These are phyloP conservation scores for Sambucus nigra DNA, from an alignment of 129 eudicot genomes.

Conservation along the genomic window DNA sequence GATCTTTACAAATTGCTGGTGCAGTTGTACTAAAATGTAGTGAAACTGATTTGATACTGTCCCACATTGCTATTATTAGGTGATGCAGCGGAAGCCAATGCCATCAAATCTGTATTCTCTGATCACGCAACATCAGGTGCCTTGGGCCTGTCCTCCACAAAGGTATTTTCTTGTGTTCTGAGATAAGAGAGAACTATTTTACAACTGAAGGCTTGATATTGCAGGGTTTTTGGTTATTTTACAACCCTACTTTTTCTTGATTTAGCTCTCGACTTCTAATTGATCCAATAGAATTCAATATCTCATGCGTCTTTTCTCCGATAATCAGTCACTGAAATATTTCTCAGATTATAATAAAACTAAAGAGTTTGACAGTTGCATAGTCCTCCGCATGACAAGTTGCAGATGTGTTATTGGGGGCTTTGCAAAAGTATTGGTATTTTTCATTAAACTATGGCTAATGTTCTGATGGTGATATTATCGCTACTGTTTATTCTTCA, in stretches of 20 bases:
- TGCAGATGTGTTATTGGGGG: too few relatives aligned
- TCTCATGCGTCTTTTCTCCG: background rate
- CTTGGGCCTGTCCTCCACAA: conserved; percentile 81
- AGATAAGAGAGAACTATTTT: too few relatives aligned
- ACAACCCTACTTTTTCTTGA: too few relatives aligned
- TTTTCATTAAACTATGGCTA: background rate
- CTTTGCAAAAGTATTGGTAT: background rate
- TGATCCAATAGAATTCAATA: background rate
- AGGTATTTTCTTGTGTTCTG: conserved; percentile 52
- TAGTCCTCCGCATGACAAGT: too few relatives aligned
- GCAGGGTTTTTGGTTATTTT: too few relatives aligned
- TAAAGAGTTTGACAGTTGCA: too few relatives aligned
- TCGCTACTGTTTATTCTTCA: conserved; percentile 11
- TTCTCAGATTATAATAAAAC: too few relatives aligned
- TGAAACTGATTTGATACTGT: background rate
- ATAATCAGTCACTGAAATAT: too few relatives aligned
- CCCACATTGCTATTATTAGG: conserved; percentile 33
- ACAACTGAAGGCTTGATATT: too few relatives aligned
- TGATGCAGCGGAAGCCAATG: conserved; percentile 79
- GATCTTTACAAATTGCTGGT: background rate
- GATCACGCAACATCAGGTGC: conserved; percentile 63
- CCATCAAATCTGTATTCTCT: conserved; percentile 63
- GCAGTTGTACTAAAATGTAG: background rate
- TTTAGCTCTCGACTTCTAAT: too few relatives aligned
- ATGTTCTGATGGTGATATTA: conserved; percentile 12